phyloP scores from a whole-genome alignment of 2,329 filamentous ascomycete genomes.

The Blastomyces emzantsi region DNA sequence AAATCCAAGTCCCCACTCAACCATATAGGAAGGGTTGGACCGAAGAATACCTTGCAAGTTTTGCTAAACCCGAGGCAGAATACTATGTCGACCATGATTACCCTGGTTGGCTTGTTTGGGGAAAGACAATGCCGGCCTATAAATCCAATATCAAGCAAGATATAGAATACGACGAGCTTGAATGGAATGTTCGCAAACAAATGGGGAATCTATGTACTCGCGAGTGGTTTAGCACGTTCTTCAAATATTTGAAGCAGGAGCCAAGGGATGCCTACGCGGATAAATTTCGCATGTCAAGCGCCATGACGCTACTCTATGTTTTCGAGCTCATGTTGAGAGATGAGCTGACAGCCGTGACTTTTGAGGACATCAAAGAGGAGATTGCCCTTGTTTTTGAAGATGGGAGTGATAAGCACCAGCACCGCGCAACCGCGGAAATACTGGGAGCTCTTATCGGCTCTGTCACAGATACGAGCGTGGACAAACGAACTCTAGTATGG shows the following conservation, averaged over 20 bases:
- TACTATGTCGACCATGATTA: conserved; percentile 90
- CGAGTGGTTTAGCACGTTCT: conserved; percentile 79
- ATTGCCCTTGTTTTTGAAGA: conserved; percentile 73
- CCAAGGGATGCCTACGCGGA: conserved; percentile 73
- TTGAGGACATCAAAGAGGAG: conserved; percentile 81
- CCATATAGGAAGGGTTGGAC: conserved; percentile 74
- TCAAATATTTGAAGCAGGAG: conserved; percentile 92
- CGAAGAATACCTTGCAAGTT: conserved; percentile 63
- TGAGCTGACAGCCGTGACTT: conserved; percentile 64
- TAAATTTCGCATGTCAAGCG: conserved; percentile 80
- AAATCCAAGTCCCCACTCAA: conserved; percentile 62
- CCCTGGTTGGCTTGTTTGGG: conserved; percentile 95
- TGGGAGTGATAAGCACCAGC: conserved; percentile 94
- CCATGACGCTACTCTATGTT: conserved; percentile 76
- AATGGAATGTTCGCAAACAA: conserved; percentile 62
- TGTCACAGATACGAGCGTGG: conserved; percentile 65
- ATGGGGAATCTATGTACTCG: conserved; percentile 73
- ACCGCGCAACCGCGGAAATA: conserved; percentile 91
- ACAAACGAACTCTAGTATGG: conserved; percentile 72
- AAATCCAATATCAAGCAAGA: conserved; percentile 57
- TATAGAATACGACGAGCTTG: conserved; percentile 72
- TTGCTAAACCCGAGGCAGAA: conserved; percentile 66
- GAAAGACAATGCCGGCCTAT: conserved; percentile 73
- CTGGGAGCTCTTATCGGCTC: conserved; percentile 75
- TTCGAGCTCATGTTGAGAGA: conserved; percentile 78